A percentile compares a stretch with the other conserved stretches of the same genome.
phyloP scores from a whole-genome alignment of 176 grass and related monocot species.

The Zea luxurians region DNA sequence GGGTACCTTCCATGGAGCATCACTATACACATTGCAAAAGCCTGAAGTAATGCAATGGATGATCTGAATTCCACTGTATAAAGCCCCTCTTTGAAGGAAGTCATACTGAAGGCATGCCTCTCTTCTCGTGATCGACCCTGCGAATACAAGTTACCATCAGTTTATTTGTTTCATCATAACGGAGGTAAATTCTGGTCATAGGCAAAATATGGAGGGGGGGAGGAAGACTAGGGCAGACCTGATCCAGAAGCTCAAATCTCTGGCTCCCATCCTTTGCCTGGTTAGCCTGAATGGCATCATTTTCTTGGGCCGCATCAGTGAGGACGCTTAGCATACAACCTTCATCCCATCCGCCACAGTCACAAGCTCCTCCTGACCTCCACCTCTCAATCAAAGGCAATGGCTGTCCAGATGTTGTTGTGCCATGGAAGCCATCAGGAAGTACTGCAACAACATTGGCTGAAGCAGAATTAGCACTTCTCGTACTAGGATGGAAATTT shows the following conservation, averaged over 20 bases:
- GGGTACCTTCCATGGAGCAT: conserved; percentile 59
- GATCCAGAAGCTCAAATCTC: conserved; percentile 66
- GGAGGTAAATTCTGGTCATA: conserved; percentile 23
- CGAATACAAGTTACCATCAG: conserved; percentile 17
- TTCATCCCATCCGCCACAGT: conserved; percentile 98
- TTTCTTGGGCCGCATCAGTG: conserved; percentile 35
- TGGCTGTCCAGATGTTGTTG: conserved; percentile 51
- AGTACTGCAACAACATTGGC: conserved; percentile 57
- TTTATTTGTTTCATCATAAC: not conserved
- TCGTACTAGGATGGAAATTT: conserved; percentile 36
- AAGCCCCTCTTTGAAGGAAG: conserved; percentile 74
- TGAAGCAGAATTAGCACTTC: conserved; percentile 33
- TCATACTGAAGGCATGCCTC: conserved; percentile 63
- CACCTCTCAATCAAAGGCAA: conserved; percentile 86
- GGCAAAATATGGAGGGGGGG: not conserved
- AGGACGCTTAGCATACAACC: conserved; percentile 76
- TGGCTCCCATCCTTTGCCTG: conserved; percentile 44
- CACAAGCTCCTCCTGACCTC: conserved; percentile 77
- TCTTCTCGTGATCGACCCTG: conserved; percentile 59
- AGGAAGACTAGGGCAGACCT: conserved; percentile 47
- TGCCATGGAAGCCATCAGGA: conserved; percentile 73
- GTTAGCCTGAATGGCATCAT: conserved; percentile 31
- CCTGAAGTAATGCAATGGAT: conserved; percentile 69
- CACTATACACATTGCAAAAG: conserved; percentile 82
- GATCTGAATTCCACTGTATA: conserved; percentile 75